phyloP scores from a whole-genome alignment of 345 rosid genomes.

The Brassica juncea region DNA sequence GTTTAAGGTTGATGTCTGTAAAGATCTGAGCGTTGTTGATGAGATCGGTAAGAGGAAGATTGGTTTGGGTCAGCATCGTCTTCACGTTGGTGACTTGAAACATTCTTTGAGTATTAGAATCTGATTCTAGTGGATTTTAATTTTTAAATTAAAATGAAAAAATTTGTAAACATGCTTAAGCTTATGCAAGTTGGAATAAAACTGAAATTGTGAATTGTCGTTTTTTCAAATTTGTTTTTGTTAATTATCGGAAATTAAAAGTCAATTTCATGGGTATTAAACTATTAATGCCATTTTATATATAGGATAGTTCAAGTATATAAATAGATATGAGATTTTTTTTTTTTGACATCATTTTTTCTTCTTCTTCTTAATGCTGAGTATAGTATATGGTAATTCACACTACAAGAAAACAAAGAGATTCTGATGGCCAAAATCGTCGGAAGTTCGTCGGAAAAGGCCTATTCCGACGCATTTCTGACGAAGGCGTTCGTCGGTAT shows the following conservation, averaged over 20 bases:
- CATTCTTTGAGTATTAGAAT: slow-evolving; percentile 61
- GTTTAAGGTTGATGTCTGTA: slow-evolving; percentile 72
- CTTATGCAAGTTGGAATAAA: slow-evolving; percentile 26
- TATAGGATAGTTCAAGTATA: background rate
- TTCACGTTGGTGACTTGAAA: slow-evolving; percentile 74
- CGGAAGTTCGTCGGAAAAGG: no score
- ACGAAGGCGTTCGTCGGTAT: no score
- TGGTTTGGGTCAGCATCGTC: slow-evolving; percentile 67
- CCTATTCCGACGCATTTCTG: no score
- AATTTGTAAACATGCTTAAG: slow-evolving; percentile 9
- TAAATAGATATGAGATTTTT: no score
- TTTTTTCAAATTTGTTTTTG: background rate
- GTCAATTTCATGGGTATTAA: background rate
- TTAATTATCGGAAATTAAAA: no score
- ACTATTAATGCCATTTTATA: no score
- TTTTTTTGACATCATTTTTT: no score
- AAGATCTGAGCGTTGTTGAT: slow-evolving; percentile 77
- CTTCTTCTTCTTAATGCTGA: no score
- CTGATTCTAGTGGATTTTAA: slow-evolving; percentile 36
- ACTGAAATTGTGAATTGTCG: background rate
- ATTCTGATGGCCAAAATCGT: no score
- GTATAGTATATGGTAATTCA: no score
- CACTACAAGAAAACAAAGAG: no score
- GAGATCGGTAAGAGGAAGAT: slow-evolving; percentile 67
- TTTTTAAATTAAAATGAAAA: background rate